Evolutionary conservation across 164 flowering plant genomes (phyloP).

Genomic region (Aristolochia contorta): DNA sequence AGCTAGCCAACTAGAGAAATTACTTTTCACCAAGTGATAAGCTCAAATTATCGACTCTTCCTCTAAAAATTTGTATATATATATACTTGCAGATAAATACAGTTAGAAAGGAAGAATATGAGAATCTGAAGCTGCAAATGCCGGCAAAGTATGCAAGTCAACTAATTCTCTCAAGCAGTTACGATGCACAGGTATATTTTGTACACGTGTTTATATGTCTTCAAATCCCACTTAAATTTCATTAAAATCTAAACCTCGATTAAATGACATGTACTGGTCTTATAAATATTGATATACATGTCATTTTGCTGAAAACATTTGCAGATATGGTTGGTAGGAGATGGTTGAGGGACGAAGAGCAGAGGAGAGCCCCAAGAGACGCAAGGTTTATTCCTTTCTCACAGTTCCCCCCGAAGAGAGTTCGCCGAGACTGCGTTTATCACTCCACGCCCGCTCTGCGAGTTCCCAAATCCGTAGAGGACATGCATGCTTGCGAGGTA

Average conservation of each 20-base stretch:
- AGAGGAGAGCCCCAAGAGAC: constrained; percentile 32
- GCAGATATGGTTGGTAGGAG: constrained; percentile 50
- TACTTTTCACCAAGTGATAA: too few species aligned
- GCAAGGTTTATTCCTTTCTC: constrained; percentile 42
- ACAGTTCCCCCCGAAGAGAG: constrained; percentile 29
- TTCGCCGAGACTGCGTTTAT: constrained; percentile 48
- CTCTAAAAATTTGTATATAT: neutral
- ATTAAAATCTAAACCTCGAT: too few species aligned
- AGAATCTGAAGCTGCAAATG: constrained; percentile 16
- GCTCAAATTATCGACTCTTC: too few species aligned
- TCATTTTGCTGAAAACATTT: neutral
- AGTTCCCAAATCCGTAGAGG: constrained; percentile 35
- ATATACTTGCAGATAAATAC: constrained; percentile 11
- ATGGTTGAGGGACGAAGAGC: constrained; percentile 35
- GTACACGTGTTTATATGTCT: too few species aligned
- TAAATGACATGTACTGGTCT: neutral
- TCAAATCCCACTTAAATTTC: too few species aligned
- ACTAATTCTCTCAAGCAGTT: constrained; percentile 8
- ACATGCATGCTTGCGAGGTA: constrained; percentile 72
- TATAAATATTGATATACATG: too few species aligned
- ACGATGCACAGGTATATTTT: constrained; percentile 11
- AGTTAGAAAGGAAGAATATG: constrained; percentile 7
- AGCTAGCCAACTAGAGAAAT: too few species aligned
- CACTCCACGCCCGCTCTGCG: constrained; percentile 48
- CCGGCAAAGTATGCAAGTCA: constrained; percentile 4